Conservation (phyloP, 108 stramenopile species). For the Skeletonema grethae region DNA sequence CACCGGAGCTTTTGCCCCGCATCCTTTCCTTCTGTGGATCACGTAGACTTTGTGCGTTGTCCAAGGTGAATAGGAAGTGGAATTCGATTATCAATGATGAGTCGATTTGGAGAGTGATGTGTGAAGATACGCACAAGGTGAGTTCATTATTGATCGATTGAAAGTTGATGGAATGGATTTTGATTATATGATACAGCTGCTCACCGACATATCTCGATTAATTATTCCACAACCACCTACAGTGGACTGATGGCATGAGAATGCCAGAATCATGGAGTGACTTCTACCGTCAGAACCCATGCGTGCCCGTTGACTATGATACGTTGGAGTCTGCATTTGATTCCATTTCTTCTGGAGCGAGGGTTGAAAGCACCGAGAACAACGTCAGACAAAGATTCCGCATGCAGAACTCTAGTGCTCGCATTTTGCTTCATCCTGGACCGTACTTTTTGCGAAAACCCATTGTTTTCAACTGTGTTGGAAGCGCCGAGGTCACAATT, state of each 20-base stretch:
- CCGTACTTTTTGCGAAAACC: conserved; percentile 56
- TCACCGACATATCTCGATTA: not conserved
- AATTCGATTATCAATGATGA: conserved; percentile 25
- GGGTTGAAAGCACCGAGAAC: conserved; percentile 9
- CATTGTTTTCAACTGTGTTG: conserved; percentile 51
- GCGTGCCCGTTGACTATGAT: conserved; percentile 78
- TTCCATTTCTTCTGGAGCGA: conserved; percentile 23
- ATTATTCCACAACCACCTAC: not conserved
- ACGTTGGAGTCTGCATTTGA: conserved; percentile 58
- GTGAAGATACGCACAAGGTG: conserved; percentile 81
- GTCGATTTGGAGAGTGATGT: conserved; percentile 48
- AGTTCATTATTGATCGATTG: conserved; percentile 10
- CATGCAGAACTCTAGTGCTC: conserved; percentile 28
- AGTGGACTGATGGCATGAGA: conserved; percentile 75
- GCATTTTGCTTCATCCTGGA: conserved; percentile 66
- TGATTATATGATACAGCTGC: not conserved
- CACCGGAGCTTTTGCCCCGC: conserved; percentile 64
- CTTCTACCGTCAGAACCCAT: conserved; percentile 67
- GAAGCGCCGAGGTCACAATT: conserved; percentile 44
- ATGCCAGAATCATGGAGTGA: conserved; percentile 67
- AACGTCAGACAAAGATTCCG: conserved; percentile 27
- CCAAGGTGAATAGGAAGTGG: conserved; percentile 56
- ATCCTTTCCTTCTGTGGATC: conserved; percentile 80
- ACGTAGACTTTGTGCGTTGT: conserved; percentile 44
- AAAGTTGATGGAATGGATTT: not conserved